Conservation (phyloP, 306 rosid species). For the Mimosa bimucronata region DNA sequence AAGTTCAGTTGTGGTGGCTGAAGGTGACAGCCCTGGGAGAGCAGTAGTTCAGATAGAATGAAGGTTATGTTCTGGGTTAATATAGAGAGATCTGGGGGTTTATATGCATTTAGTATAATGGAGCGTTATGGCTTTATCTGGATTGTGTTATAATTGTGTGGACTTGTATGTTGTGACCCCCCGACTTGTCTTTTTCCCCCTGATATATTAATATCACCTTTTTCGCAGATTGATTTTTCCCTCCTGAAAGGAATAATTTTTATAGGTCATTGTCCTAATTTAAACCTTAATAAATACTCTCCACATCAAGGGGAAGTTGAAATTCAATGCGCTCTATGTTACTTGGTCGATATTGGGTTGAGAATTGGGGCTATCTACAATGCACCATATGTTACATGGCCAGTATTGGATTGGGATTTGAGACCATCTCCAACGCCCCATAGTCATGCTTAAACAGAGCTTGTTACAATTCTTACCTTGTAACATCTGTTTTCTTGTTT, state of each 20-base stretch:
- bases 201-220: not conserved
- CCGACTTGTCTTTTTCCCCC: not conserved
- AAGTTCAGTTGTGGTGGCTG: slow-evolving; percentile 21
- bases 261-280: not conserved
- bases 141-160: not conserved
- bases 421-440: not conserved
- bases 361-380: not conserved
- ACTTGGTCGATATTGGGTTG: not conserved
- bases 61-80: slow-evolving; percentile 17
- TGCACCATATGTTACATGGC: not conserved
- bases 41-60: not conserved
- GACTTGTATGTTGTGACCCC: not conserved
- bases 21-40: slow-evolving; percentile 21
- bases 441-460: not conserved
- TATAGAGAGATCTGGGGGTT: slow-evolving; percentile 30
- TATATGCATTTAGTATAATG: slow-evolving; percentile 27
- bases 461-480: too few relatives aligned
- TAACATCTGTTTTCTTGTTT: too few relatives aligned
- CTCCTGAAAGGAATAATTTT: not conserved
- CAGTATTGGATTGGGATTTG: not conserved
- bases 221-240: not conserved
- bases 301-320: not conserved
- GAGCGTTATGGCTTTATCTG: not conserved
- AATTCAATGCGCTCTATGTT: not conserved
- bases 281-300: not conserved